Evolutionary conservation across 78 protist genomes (phyloP).

Genomic region (Dictyostelium purpureum): DNA sequence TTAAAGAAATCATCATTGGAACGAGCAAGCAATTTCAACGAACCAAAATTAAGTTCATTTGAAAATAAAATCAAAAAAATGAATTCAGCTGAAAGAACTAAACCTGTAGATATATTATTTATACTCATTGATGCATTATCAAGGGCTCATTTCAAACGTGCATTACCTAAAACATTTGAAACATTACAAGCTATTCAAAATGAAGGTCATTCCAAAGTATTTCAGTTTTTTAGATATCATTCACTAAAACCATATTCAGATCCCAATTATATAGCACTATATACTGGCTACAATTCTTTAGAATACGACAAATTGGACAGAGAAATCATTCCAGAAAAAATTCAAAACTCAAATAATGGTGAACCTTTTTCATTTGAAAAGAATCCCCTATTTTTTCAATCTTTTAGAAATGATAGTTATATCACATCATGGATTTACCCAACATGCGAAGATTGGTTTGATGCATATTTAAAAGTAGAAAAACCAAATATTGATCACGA

Average conservation of each 20-base stretch:
- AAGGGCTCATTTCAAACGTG: constrained; percentile 31
- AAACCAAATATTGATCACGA: constrained; percentile 20
- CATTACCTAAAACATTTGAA: constrained; percentile 25
- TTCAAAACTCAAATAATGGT: too few species aligned
- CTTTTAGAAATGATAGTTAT: constrained; percentile 47
- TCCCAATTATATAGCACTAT: constrained; percentile 35
- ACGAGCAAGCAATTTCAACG: not conserved
- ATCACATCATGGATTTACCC: constrained; percentile 13
- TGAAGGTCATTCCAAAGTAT: not conserved
- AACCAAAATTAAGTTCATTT: not conserved
- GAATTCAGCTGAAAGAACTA: not conserved
- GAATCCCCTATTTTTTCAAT: constrained; percentile 21
- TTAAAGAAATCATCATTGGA: not conserved
- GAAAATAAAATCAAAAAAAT: not conserved
- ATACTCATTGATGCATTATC: constrained; percentile 44
- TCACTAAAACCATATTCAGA: constrained; percentile 11
- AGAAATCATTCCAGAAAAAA: too few species aligned
- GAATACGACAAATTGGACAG: not conserved
- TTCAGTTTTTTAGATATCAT: constrained; percentile 59
- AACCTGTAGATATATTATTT: constrained; percentile 18
- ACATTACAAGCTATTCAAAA: not conserved
- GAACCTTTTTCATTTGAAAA: not conserved
- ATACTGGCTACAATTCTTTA: constrained; percentile 23
- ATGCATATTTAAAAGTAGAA: not conserved
- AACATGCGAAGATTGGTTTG: constrained; percentile 52